phyloP scores from a whole-genome alignment of 2,329 filamentous ascomycete genomes.

The Monilinia polystroma region DNA sequence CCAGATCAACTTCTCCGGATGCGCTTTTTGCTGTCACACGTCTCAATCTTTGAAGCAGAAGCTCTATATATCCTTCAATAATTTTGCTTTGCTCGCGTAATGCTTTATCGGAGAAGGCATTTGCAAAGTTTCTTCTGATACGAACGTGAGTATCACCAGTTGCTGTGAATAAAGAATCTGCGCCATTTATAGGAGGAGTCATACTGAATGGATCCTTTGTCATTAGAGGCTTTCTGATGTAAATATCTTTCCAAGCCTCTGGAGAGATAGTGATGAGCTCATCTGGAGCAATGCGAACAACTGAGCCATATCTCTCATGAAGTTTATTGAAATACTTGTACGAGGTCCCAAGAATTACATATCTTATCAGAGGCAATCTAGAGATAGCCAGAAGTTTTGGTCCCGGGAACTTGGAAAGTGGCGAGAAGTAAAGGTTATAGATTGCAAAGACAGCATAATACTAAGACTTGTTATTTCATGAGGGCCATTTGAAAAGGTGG shows the following conservation, averaged over 20 bases:
- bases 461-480: background rate
- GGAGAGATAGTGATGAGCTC: conserved; percentile 35
- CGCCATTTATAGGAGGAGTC: conserved; percentile 11
- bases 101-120: conserved; percentile 40
- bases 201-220: conserved; percentile 1
- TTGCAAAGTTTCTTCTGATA: conserved; percentile 33
- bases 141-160: conserved; percentile 29
- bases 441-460: conserved; percentile 8
- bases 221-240: background rate
- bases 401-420: conserved; percentile 38
- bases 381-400: conserved; percentile 32
- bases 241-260: conserved; percentile 13
- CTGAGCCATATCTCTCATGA: conserved; percentile 37
- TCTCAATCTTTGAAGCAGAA: conserved; percentile 19
- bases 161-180: conserved; percentile 16
- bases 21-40: background rate
- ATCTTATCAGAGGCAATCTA: conserved; percentile 14
- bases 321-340: conserved; percentile 22
- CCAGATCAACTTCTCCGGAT: conserved; percentile 30
- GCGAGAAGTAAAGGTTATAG: conserved; percentile 35
- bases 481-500: background rate
- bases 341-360: conserved; percentile 19
- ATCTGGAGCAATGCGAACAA: conserved; percentile 39
- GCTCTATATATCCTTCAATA: conserved; percentile 23
- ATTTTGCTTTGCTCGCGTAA: conserved; percentile 38